These are phyloP conservation scores for Chrysosporium keratinophilum DNA, from an alignment of 2,329 filamentous ascomycete genomes.

Conservation along the genomic window DNA sequence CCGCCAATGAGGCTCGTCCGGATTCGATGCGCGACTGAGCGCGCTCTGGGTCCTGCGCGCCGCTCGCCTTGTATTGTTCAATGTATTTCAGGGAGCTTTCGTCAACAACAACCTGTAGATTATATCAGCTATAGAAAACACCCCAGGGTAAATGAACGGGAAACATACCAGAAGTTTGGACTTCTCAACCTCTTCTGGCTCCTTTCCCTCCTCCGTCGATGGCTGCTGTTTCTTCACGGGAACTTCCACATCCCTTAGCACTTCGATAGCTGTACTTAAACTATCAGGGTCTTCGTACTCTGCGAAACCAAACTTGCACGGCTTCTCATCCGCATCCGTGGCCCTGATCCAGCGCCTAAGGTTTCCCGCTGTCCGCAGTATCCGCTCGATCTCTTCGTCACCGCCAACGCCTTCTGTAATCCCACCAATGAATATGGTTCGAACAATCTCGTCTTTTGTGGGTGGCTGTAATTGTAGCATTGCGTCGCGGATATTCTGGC, in stretches of 20 bases:
- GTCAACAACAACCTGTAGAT: conserved; percentile 56
- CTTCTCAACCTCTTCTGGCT: conserved; percentile 52
- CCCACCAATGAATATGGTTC: conserved; percentile 81
- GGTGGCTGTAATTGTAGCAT: conserved; percentile 68
- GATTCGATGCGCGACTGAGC: conserved; percentile 59
- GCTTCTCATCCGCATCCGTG: conserved; percentile 67
- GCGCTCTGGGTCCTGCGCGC: conserved; percentile 51
- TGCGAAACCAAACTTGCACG: conserved; percentile 84
- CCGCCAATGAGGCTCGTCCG: conserved; percentile 57
- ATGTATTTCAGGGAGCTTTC: conserved; percentile 73
- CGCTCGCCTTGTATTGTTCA: conserved; percentile 63
- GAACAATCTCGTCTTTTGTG: conserved; percentile 78
- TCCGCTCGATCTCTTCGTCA: conserved; percentile 67
- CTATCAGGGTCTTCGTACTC: conserved; percentile 89
- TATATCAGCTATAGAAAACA: conserved; percentile 18
- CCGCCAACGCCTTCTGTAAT: conserved; percentile 69
- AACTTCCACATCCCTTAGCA: conserved; percentile 71
- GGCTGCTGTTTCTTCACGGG: conserved; percentile 63
- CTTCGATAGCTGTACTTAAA: conserved; percentile 70
- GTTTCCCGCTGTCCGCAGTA: conserved; percentile 66
- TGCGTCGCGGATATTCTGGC: conserved; percentile 56
- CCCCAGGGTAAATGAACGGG: neutral
- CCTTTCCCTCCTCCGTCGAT: conserved; percentile 30
- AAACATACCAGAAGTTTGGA: conserved; percentile 53
- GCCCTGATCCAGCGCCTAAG: conserved; percentile 77